phyloP scores from a whole-genome alignment of 1,284 basidiomycete species.

The Sporisorium graminicola region DNA sequence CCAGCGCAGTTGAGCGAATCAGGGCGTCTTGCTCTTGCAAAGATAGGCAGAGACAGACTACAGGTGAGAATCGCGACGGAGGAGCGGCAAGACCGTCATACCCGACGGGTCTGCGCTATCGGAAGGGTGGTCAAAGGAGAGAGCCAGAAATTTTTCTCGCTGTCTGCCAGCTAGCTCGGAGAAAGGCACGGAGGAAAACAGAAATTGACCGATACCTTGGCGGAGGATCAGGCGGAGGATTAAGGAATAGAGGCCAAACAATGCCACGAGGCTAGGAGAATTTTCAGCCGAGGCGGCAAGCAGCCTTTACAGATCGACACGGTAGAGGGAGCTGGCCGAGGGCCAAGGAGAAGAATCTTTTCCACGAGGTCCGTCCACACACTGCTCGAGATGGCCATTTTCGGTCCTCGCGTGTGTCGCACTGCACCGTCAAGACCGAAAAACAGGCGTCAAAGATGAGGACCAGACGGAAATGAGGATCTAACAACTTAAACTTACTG shows the following conservation, averaged over 20 bases:
- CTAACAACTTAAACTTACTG: constrained; percentile 3
- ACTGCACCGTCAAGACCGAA: constrained; percentile 34
- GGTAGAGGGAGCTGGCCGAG: not conserved
- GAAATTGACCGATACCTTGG: not conserved
- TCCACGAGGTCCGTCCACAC: too few species aligned
- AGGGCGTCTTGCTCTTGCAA: not conserved
- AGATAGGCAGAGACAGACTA: not conserved
- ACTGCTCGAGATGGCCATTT: not conserved
- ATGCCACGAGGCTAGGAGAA: not conserved
- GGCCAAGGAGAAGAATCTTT: not conserved
- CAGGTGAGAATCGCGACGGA: too few species aligned
- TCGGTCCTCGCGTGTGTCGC: not conserved
- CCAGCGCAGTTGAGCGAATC: not conserved
- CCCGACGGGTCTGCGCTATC: constrained; percentile 21
- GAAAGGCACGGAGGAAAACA: not conserved
- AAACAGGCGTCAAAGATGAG: too few species aligned
- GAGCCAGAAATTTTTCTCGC: not conserved
- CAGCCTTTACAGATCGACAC: not conserved
- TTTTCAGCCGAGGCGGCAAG: not conserved
- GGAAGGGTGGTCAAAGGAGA: constrained; percentile 6
- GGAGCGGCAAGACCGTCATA: constrained; percentile 32
- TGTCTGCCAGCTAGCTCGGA: not conserved
- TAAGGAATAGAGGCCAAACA: not conserved
- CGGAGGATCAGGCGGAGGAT: not conserved
- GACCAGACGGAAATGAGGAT: too few species aligned